Conservation (phyloP, 2,329 filamentous ascomycete genomes). For the Kalmusia sp. region DNA sequence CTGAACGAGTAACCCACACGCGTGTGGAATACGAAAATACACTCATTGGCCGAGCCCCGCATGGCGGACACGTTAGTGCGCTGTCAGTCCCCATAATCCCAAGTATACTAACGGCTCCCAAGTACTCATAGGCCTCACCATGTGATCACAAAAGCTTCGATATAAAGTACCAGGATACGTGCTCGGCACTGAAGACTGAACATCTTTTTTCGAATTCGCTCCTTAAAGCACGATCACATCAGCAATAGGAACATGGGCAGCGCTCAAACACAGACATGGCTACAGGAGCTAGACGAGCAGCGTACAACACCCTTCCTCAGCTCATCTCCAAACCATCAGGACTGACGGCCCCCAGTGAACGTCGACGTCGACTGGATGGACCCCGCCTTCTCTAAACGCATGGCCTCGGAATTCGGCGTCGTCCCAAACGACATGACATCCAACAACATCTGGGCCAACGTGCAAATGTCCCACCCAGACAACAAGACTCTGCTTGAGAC, state of each 20-base stretch:
- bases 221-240: neutral
- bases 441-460: slow-evolving; percentile 59
- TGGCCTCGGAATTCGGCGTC: slow-evolving; percentile 43
- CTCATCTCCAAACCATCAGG: neutral
- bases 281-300: slow-evolving; percentile 54
- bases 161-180: no score
- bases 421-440: slow-evolving; percentile 58
- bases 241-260: slow-evolving; percentile 38
- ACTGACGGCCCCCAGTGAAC: slow-evolving; percentile 48
- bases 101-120: neutral
- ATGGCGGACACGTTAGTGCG: slow-evolving; percentile 6
- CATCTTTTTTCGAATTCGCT: neutral
- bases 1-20: neutral
- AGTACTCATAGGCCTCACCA: neutral
- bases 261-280: slow-evolving; percentile 44
- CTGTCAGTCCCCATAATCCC: neutral
- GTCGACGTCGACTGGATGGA: slow-evolving; percentile 63
- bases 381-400: slow-evolving; percentile 55
- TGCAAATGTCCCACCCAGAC: slow-evolving; percentile 53
- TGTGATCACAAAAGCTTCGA: neutral
- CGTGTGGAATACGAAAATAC: no score
- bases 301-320: slow-evolving; percentile 33
- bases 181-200: neutral
- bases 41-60: neutral
- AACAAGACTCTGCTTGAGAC: slow-evolving; percentile 54